Conservation (phyloP, 805 yeast species). For the Priceomyces medius region DNA sequence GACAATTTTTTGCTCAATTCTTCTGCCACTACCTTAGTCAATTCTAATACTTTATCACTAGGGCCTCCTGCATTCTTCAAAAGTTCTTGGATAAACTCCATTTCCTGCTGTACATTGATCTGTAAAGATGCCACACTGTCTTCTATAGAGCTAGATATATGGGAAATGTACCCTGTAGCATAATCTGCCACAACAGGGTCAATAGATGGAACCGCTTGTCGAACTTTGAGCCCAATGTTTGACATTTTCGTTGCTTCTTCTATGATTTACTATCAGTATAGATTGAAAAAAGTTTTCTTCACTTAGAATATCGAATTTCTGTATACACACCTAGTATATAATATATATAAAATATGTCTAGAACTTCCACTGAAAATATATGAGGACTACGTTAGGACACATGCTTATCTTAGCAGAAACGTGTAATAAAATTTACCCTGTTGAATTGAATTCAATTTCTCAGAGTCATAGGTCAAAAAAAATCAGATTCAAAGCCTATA, state of each 20-base stretch:
- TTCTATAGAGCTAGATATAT: constrained; percentile 71
- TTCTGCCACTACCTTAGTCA: constrained; percentile 48
- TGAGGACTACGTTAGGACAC: too few species aligned
- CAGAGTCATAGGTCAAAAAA: too few species aligned
- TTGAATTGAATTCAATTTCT: too few species aligned
- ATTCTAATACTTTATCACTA: constrained; percentile 47
- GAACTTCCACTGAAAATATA: too few species aligned
- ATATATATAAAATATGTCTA: too few species aligned
- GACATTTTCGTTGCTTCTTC: constrained; percentile 30
- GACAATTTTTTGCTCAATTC: constrained; percentile 52
- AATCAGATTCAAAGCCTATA: constrained; percentile 16
- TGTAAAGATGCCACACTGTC: constrained; percentile 80
- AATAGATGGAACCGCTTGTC: constrained; percentile 81
- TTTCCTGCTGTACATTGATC: constrained; percentile 65
- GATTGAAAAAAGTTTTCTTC: not conserved
- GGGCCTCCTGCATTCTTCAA: constrained; percentile 84
- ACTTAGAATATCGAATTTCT: not conserved
- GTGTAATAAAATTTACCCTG: too few species aligned
- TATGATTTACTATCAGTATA: not conserved
- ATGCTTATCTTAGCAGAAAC: too few species aligned
- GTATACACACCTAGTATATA: constrained; percentile 1
- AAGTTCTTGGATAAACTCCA: constrained; percentile 62
- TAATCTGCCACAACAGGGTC: constrained; percentile 88
- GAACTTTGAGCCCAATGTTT: constrained; percentile 54
- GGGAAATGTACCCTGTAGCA: constrained; percentile 87